Conservation (phyloP, 176 grass and related monocot genomes). For the Triticum aestivum region DNA sequence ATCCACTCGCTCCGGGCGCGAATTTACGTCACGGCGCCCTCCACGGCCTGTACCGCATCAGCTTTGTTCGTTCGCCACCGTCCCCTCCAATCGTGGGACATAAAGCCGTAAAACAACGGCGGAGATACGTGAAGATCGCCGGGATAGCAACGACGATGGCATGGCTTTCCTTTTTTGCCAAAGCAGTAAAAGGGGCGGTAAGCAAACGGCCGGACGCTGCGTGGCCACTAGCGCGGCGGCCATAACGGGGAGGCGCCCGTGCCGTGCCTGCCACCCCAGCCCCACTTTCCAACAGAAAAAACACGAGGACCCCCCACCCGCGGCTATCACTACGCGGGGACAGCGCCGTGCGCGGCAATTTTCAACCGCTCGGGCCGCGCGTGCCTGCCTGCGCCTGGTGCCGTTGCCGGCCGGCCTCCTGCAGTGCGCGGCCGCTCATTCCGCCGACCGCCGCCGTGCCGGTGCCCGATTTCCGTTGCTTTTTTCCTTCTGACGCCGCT, state of each 20-base stretch:
- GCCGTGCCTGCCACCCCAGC: constrained; percentile 8
- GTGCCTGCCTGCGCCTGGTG: not conserved
- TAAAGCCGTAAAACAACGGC: not conserved
- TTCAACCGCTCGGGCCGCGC: not conserved
- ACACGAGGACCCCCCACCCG: not conserved
- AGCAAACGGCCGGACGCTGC: not conserved
- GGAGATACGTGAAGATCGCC: not conserved
- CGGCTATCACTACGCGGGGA: not conserved
- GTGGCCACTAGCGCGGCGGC: not conserved
- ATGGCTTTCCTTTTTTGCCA: not conserved
- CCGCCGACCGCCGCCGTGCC: not conserved
- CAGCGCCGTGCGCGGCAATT: constrained; percentile 12
- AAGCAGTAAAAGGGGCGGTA: not conserved
- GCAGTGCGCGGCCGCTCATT: not conserved
- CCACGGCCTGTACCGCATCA: constrained; percentile 17
- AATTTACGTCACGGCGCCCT: not conserved
- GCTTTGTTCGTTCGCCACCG: not conserved
- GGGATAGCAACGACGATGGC: not conserved
- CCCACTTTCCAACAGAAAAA: not conserved
- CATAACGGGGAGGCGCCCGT: too few relatives aligned
- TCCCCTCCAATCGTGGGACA: not conserved
- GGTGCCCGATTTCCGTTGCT: not conserved
- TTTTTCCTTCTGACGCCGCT: not conserved
- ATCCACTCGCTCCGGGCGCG: not conserved
- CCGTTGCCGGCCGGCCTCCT: not conserved